Conservation (phyloP, 768 basidiomycete species). For the Xerocomellus intermedius region DNA sequence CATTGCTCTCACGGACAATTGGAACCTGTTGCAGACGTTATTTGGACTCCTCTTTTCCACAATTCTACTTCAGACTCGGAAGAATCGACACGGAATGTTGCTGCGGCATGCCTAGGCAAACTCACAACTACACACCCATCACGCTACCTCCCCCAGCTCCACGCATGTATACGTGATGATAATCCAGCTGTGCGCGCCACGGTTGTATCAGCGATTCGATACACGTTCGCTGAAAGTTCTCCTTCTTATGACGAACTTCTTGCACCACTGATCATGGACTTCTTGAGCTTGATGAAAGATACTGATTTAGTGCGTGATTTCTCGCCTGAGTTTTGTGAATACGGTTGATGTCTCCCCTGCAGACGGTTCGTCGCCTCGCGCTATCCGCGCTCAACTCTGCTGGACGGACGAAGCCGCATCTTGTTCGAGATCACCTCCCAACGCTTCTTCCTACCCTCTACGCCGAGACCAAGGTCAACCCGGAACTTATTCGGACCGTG, state of each 20-base stretch:
- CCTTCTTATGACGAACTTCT: slow-evolving; percentile 88
- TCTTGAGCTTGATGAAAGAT: slow-evolving; percentile 89
- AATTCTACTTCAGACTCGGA: slow-evolving; percentile 82
- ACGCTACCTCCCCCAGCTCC: slow-evolving; percentile 89
- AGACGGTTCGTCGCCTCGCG: slow-evolving; percentile 90
- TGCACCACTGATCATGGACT: slow-evolving; percentile 84
- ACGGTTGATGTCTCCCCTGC: neutral
- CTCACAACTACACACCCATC: slow-evolving; percentile 89
- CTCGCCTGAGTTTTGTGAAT: neutral
- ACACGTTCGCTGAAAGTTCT: slow-evolving; percentile 84
- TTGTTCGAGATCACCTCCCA: slow-evolving; percentile 81
- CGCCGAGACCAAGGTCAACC: slow-evolving; percentile 78
- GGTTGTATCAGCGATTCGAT: slow-evolving; percentile 89
- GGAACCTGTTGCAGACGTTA: slow-evolving; percentile 80
- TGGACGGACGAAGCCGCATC: slow-evolving; percentile 90
- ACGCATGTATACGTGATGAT: slow-evolving; percentile 70
- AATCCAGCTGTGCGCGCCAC: slow-evolving; percentile 78
- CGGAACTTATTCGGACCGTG: slow-evolving; percentile 80
- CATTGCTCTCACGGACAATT: slow-evolving; percentile 85
- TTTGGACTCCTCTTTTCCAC: slow-evolving; percentile 92
- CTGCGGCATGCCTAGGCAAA: slow-evolving; percentile 95
- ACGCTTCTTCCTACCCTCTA: slow-evolving; percentile 80
- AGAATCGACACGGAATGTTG: slow-evolving; percentile 90
- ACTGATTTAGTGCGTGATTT: slow-evolving; percentile 65
- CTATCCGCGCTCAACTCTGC: slow-evolving; percentile 92